Percentiles rank a stretch among this genome's conserved stretches.
Evolutionary conservation across 257 asterid species (phyloP).

Genomic region (Nicotiana benthamiana): DNA sequence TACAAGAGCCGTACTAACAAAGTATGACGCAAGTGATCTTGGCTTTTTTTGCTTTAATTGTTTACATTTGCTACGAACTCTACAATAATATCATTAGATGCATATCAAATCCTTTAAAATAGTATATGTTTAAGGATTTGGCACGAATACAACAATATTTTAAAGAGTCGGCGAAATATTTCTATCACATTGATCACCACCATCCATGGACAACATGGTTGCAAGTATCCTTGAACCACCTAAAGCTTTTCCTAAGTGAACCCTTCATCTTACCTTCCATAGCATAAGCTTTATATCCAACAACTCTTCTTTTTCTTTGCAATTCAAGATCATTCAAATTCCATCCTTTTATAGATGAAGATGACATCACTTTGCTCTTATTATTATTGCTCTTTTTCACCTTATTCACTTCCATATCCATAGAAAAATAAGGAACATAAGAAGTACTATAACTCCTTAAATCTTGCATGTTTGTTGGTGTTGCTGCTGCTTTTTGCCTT

Average conservation of each 20-base stretch:
- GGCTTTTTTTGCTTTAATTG: too few relatives aligned
- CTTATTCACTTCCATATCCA: slow-evolving; percentile 21
- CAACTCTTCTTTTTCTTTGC: slow-evolving; percentile 81
- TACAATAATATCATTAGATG: too few relatives aligned
- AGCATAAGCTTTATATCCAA: slow-evolving; percentile 49
- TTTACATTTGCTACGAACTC: too few relatives aligned
- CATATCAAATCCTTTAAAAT: too few relatives aligned
- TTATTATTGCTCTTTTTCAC: slow-evolving; percentile 28
- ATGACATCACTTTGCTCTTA: slow-evolving; percentile 31
- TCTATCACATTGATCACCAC: slow-evolving; percentile 24
- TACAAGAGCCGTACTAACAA: too few relatives aligned
- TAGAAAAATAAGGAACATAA: slow-evolving; percentile 14
- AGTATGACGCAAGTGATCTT: too few relatives aligned
- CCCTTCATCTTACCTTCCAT: slow-evolving; percentile 72
- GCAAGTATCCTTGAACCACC: slow-evolving; percentile 73
- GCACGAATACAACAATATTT: fast-evolving
- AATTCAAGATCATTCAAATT: slow-evolving; percentile 54
- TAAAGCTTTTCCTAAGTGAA: slow-evolving; percentile 54
- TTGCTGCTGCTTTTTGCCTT: slow-evolving; percentile 4
- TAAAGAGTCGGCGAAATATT: too few relatives aligned
- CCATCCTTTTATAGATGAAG: slow-evolving; percentile 31
- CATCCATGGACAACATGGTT: slow-evolving; percentile 49
- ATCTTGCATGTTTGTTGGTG: slow-evolving; percentile 27
- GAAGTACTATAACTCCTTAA: slow-evolving; percentile 72
- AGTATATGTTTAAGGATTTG: too few relatives aligned